A percentile compares a stretch with the other conserved stretches of the same genome.
These are phyloP conservation scores for Pichia phayaonensis DNA, from an alignment of 805 yeast species.

Conservation along the genomic window DNA sequence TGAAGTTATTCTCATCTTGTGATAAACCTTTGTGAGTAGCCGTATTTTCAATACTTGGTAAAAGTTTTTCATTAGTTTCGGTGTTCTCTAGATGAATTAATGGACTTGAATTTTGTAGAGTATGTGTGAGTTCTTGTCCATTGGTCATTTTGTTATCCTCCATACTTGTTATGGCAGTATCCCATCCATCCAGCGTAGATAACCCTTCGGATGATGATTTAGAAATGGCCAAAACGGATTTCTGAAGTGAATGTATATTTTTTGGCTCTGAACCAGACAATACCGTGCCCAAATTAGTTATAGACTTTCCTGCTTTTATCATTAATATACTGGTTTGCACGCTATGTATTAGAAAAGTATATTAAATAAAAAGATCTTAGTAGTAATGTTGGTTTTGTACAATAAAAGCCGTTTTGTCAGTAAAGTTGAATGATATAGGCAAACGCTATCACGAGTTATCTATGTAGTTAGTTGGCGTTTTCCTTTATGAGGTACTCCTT, in stretches of 20 bases:
- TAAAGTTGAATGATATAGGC: background rate
- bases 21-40: background rate
- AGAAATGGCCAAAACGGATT: slow-evolving; percentile 3
- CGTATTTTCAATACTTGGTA: background rate
- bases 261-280: background rate
- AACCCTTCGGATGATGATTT: slow-evolving; percentile 13
- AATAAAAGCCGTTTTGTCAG: background rate
- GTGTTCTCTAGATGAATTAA: background rate
- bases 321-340: background rate
- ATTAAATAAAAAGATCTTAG: background rate
- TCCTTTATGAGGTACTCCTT: background rate
- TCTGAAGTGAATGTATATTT: background rate
- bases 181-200: slow-evolving; percentile 4
- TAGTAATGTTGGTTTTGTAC: background rate
- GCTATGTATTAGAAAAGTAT: background rate
- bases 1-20: slow-evolving; percentile 5
- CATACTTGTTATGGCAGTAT: slow-evolving; percentile 7
- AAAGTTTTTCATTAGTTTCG: background rate
- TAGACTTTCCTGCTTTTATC: background rate
- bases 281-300: background rate
- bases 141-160: slow-evolving; percentile 1
- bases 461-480: background rate
- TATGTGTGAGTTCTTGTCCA: background rate
- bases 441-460: too few species aligned
- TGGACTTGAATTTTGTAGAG: background rate